Evolutionary conservation across 2,329 filamentous ascomycete genomes (phyloP).

Genomic region (Penicillium sp.): DNA sequence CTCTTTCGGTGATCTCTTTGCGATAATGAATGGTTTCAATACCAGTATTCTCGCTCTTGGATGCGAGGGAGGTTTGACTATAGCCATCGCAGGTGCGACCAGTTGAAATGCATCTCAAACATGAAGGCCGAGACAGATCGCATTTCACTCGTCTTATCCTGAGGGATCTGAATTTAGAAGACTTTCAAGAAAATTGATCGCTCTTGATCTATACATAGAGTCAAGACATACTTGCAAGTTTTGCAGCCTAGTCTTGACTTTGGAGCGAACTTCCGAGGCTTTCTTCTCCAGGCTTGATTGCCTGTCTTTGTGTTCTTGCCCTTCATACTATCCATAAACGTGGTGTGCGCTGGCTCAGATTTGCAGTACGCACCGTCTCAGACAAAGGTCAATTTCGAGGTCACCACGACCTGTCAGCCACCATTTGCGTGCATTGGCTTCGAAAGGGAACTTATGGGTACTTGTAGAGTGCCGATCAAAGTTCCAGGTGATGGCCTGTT

Average conservation of each 20-base stretch:
- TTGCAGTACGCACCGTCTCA: background rate
- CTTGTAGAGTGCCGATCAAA: background rate
- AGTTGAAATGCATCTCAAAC: slow-evolving; percentile 43
- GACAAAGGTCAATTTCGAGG: background rate
- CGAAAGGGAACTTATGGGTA: background rate
- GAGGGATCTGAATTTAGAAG: slow-evolving; percentile 1
- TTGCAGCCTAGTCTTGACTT: slow-evolving; percentile 47
- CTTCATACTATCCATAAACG: background rate
- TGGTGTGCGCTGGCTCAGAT: background rate
- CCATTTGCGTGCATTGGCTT: background rate
- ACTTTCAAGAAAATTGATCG: background rate
- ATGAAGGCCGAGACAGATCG: slow-evolving; percentile 40
- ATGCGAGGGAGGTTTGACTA: slow-evolving; percentile 19
- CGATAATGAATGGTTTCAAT: background rate
- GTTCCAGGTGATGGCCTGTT: background rate
- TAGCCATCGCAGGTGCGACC: slow-evolving; percentile 47
- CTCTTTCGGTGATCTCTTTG: background rate
- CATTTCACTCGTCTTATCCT: slow-evolving; percentile 47
- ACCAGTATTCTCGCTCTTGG: slow-evolving; percentile 11
- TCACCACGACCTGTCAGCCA: background rate
- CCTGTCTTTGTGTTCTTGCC: background rate
- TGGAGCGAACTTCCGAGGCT: slow-evolving; percentile 42
- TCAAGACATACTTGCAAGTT: slow-evolving; percentile 46
- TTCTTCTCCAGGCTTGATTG: slow-evolving; percentile 44
- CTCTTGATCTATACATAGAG: background rate